Evolutionary conservation across 306 rosid species (phyloP), one percentile per base, ranked within the genome.

Genomic region (Castanospermum australe): DNA sequence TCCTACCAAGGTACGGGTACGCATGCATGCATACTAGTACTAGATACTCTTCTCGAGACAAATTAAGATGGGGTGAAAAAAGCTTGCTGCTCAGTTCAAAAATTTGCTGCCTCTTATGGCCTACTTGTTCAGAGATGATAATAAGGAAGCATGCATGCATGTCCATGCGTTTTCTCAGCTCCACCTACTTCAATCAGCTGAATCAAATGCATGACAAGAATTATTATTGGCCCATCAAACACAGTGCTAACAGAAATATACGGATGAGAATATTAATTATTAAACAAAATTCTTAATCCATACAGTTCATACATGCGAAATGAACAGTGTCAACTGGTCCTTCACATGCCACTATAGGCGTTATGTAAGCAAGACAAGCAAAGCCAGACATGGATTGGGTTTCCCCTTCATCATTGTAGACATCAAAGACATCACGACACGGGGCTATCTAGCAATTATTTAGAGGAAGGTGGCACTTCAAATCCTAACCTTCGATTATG

Each of bases 111-210:
- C 59, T 42, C 5, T 22, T 39, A 10, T 7, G 50, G 47, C 79
- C 64, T 67, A 67, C 77, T 75, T 69, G 82, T 68, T 59, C 81
- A 81, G 77, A 75, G 73, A 68, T 67, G 55, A 71, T 15, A 60
- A 22, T 14, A 60, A 45, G 45, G 42, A n/a, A n/a, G n/a, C n/a
- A 33, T 30, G 66, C 73, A 76, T 35, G 73, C 68, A 76, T 18
- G 68, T 22, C 76, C 55, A 32, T 36, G 63, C 76, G 17, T 57
- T 18, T 72, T 56, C 25, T 45, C 65, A 35, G 57, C 50, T 62
- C 67, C 38, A 48, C 8, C 35, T 21, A 1, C 44, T 12, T 44
- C 17, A 10, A 45, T 45, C 55, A 59, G 67, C 63, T 36, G 36
- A 20, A 59, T 25, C 65, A 56, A 75, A 57, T 36, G n/a, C 59